Evolutionary conservation across 2,329 filamentous ascomycete genomes (phyloP), one percentile per base, ranked within the genome.

Genomic region (Aspergillus sp.): DNA sequence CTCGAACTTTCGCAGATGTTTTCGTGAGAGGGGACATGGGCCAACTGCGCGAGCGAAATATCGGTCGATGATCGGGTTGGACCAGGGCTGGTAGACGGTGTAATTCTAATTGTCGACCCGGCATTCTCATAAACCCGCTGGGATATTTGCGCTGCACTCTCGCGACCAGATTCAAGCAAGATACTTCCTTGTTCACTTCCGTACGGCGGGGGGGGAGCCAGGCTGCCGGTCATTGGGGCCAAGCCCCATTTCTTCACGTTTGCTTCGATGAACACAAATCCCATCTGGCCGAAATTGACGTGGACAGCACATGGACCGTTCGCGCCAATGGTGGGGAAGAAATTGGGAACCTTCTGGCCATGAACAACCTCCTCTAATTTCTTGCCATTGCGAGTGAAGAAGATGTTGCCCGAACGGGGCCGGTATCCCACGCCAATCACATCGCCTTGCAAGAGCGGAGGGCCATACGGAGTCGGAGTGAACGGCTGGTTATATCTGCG

Each of bases 201-300:
- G 63, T 98, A 98, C 1, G 93, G 93, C 43, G 93, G 93, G 39
- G 93, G 93, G 10, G 93, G 93, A 29, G 93, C 93, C 49, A 98
- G 76, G 60, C 88, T 95, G 49, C 93, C 93, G 1, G 88, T 96
- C 79, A 94, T 94, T 4, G 93, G 93, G 42, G 93, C 93, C 46
- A 98, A 74, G 2, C 93, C 93, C 93, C 93, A 98, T 75, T 97
- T 98, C 81, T 98, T 98, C 50, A 98, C 93, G 61, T 98, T 98
- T 52, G 91, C 93, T 70, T 98, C 93, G 58, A 98, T 97, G 63
- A 97, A 98, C 42, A 98, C 93, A 63, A 97, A 98, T 32, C 93
- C 93, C 62, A 93, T 88, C 66, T 98, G 93, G 5, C 93, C 93
- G 65, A 98, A 94, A 67, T 98, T 98, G 63, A 97, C 93, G 64